Base-by-base conservation (phyloP, 164 flowering plant species). In the Chimonanthus salicifolius region DNA sequence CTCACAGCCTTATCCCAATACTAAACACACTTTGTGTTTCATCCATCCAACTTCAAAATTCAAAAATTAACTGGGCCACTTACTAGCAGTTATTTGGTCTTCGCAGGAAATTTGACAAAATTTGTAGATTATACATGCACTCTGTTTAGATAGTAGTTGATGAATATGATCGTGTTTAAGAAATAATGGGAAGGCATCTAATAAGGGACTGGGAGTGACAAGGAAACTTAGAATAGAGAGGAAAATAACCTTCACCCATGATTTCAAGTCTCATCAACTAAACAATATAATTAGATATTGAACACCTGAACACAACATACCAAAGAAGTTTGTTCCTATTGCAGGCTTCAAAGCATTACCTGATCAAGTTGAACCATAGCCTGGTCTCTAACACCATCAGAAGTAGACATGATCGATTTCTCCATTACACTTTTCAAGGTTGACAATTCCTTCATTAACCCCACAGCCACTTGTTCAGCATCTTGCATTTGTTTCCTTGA, bases 401-500 rank as follows among this genome's bases (percentile, higher is more conserved):
- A 67, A 11, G 6, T 4, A 16, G 74, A 21, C 15, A 13, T 16
- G n/a, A 74, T 44, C 15, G 84, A 74, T 76, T 82, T 85, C 77
- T 87, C 83, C 76, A 89, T 70, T 71, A 88, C 63, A 72, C 47
- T 75, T 21, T 94, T 82, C 54, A 90, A 69, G 51, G 49, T 46
- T 47, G 88, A 75, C 60, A 92, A 70, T 73, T 92, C 91, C 66
- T 83, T 80, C 71, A 85, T 83, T 73, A 92, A 79, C 15, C 75
- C 85, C 67, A 51, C 62, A 10, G 87, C 83, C 43, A 92, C 82
- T 79, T 86, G 89, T 82, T 87, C 90, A 63, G 93, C 84, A 79
- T 90, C 89, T 70, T 78, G 86, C 88, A 90, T 76, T 81, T 89
- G 97, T 77, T 83, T 89, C 71, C 82, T 83, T 15, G 92, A 90